A percentile compares a stretch with the other conserved stretches of the same genome.
Conservation (phyloP, 106 monocot species). For the Dioscorea zingiberensis region DNA sequence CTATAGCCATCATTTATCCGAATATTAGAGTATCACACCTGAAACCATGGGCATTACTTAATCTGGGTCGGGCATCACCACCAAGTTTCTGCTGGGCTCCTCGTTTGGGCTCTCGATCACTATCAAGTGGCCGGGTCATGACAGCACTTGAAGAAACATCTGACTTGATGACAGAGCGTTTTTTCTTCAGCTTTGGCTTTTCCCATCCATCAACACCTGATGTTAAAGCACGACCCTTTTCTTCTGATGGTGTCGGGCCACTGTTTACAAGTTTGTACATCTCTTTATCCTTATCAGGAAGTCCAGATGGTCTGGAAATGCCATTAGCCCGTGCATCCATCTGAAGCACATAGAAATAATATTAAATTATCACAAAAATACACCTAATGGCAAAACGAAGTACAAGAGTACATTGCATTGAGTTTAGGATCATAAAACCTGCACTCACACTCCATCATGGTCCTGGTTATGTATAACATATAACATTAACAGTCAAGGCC, state of each 20-base stretch:
- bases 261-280: constrained; percentile 22
- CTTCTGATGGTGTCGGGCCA: constrained; percentile 31
- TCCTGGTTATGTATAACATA: too few species aligned
- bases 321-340: constrained; percentile 44
- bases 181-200: constrained; percentile 60
- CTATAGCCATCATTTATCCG: too few species aligned
- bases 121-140: constrained; percentile 22
- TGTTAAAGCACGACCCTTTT: constrained; percentile 24
- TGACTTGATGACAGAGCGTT: constrained; percentile 49
- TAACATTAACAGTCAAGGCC: too few species aligned
- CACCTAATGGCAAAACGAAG: too few species aligned
- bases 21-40: constrained; percentile 25
- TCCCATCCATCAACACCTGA: constrained; percentile 45
- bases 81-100: constrained; percentile 39
- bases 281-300: constrained; percentile 49
- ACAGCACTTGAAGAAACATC: constrained; percentile 33
- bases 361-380: too few species aligned
- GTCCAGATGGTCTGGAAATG: constrained; percentile 23
- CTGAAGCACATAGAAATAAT: constrained; percentile 13
- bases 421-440: too few species aligned
- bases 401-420: too few species aligned
- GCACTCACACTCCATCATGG: too few species aligned
- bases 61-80: constrained; percentile 33
- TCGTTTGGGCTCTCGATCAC: constrained; percentile 47
- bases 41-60: constrained; percentile 25